Base-by-base conservation (phyloP, 768 basidiomycete species). In the Agaricus subrufescens region DNA sequence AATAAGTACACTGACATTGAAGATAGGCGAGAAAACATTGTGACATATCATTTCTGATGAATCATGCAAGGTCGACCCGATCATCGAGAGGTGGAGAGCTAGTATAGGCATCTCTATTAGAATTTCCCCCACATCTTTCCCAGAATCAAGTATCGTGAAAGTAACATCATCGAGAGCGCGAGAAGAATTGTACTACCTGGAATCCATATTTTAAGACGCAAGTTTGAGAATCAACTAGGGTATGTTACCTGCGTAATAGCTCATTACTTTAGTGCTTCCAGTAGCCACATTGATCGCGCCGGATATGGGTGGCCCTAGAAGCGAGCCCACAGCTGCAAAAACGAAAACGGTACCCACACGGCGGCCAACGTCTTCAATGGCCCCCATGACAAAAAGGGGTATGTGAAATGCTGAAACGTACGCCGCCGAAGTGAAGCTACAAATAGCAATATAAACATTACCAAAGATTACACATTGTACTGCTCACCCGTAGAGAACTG, bases 261-360 rank as follows among this genome's bases (percentile, higher is more conserved):
- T 79, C 11, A 79, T 76, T 4, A 62, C 67, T 23, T 67, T 63
- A 62, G 76, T 86, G 0, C 75, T 72, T 14, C 72, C 72, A 5
- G 82, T 77, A 0, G 73, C 67, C 0, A 63, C 60, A 57, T 77
- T 72, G 58, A 87, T 83, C 2, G 78, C 80, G 1, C 86, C 84
- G 3, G 83, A 83, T 61, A 86, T 82, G 0, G 85, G 86, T 7
- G 83, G 83, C 0, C 85, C 85, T 2, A 73, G 72, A 6, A 86
- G 67, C 0, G 82, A 79, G 8, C 84, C 84, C 23, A 84, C 42
- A 0, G 84, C 78, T 12, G 77, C 58, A 56, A 82, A 71, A 23
- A 75, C 77, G 64, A 84, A 67, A 47, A 77, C 76, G 69, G 84
- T 77, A 3, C 85, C 84, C 2, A 75, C 69, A 27, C 84, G 75